Evolutionary conservation across 129 eudicot genomes (phyloP), one percentile per base, ranked within the genome.

Genomic region (Tanacetum coccineum): DNA sequence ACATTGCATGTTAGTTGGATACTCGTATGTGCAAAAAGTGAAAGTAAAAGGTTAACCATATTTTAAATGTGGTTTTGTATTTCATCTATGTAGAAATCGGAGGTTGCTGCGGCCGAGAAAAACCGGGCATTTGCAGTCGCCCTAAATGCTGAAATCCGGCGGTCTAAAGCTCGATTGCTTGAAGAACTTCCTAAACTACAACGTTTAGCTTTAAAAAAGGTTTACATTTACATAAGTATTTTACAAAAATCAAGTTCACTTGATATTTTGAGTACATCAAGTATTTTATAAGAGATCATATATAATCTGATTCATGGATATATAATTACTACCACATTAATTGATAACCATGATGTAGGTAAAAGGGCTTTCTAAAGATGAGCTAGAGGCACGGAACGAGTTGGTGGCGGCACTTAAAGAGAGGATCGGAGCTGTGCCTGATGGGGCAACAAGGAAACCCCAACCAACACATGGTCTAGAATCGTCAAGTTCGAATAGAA

Each of bases 101-200:
- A 80, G 66, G 60, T 70, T 1, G 88, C 74, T 32, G 72, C 75
- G 25, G 46, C 60, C 49, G 85, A 76, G 78, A 79, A 50, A n/a
- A 80, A 71, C 46, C 65, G 88, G 75, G 85, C 85, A 4, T 62
- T 66, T 15, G 78, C 82, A 18, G 88, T 83, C 55, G 88, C 88
- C 36, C 10, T 76, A 15, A 14, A 61, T 20, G 85, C 88, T n/a
- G 88, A 83, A 56, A 74, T 83, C 13, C 77, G 88, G 19, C 81
- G 88, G 25, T 64, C 62, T 7, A 83, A 80, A 76, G 78, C 80
- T 49, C 79, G 85, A 22, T 73, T 83, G 69, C 82, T 83, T 13
- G 78, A 83, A 18, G 88, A 80, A 32, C 18, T 26, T 26, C 32
- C 4, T 26, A 26, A 26, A 26, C 4, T 26, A 26, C 32, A 26